Evolutionary conservation across 208 protist species (phyloP).

Genomic region (Trypanosoma rangeli): DNA sequence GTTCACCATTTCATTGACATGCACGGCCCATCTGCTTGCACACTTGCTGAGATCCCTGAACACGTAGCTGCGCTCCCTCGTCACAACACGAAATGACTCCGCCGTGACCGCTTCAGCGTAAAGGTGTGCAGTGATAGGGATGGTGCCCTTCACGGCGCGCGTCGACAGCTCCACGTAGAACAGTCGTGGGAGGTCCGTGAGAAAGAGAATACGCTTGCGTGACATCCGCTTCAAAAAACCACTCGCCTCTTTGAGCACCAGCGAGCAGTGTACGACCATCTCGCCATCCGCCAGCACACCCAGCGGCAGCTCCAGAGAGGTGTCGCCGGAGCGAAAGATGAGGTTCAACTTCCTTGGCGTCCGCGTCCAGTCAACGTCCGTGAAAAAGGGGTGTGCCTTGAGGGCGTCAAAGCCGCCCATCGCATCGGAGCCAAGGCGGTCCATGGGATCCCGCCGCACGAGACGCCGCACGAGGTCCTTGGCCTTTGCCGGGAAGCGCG

Average conservation of each 20-base stretch:
- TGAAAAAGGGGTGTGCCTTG: conserved; percentile 89
- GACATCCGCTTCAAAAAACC: conserved; percentile 12
- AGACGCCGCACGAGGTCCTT: conserved; percentile 78
- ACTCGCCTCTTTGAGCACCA: conserved; percentile 31
- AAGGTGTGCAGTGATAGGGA: conserved; percentile 42
- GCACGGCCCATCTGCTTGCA: conserved; percentile 53
- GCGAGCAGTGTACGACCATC: conserved; percentile 52
- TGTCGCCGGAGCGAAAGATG: conserved; percentile 44
- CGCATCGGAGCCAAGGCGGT: conserved; percentile 70
- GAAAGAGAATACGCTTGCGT: conserved; percentile 42
- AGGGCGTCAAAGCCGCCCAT: conserved; percentile 73
- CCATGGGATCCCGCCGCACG: conserved; percentile 55
- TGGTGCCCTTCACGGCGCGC: conserved; percentile 23
- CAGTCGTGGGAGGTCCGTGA: conserved; percentile 68
- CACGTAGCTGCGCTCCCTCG: conserved; percentile 21
- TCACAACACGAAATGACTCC: conserved; percentile 35
- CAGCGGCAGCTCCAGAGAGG: conserved; percentile 32
- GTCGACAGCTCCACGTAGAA: conserved; percentile 51
- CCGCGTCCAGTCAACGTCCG: conserved; percentile 58
- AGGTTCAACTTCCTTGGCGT: conserved; percentile 48
- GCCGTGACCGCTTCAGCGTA: conserved; percentile 31
- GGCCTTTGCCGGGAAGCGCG: conserved; percentile 47
- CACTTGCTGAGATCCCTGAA: conserved; percentile 40
- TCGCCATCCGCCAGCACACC: conserved; percentile 46
- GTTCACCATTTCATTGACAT: conserved; percentile 34